Base-by-base conservation (phyloP, 1,284 basidiomycete genomes). In the Caloboletus firmus region DNA sequence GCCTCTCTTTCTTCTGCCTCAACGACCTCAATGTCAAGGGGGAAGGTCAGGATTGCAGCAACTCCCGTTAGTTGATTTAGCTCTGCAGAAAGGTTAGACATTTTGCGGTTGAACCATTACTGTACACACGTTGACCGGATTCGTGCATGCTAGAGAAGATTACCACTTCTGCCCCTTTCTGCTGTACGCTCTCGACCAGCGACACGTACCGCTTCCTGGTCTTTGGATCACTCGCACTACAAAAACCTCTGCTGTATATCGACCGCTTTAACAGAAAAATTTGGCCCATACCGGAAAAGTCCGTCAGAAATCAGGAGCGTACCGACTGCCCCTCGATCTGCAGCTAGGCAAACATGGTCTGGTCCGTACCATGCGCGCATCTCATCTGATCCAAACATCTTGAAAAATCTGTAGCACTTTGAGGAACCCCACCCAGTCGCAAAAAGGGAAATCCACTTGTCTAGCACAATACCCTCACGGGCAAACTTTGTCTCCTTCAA, bases 61-160 rank as follows among this genome's bases (percentile, higher is more conserved):
- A 99, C 87, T 1, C 97, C 97, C 5, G 95, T 95, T 45, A 99
- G 72, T 60, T 95, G 89, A 71, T 98, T 98, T 28, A 99, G 78
- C 72, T 99, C 95, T 95, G 69, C 34, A 50, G 28, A 39, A 34
- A 35, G 17, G 46, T 70, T 36, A 70, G 63, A 41, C 7, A 15
- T 35, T 35, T n/a, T 6, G 2, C 36, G 17, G 15, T 13, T 26
- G 12, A 7, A 35, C 26, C 6, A 45, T 35, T n/a, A 52, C 28
- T 45, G 40, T 34, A 77, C 89, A 67, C 66, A 94, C 92, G 93
- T 78, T 96, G 92, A 24, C 97, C 97, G 26, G 91, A 93, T 72
- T 99, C 96, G 71, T 99, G 97, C 96, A 99, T 98, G 64, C 93
- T 96, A 8, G 94, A 97, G 72, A 99, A 99, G 61, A 98, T 95